Evolutionary conservation across 331 rosid genomes (phyloP).

Genomic region (Malus hybrid): DNA sequence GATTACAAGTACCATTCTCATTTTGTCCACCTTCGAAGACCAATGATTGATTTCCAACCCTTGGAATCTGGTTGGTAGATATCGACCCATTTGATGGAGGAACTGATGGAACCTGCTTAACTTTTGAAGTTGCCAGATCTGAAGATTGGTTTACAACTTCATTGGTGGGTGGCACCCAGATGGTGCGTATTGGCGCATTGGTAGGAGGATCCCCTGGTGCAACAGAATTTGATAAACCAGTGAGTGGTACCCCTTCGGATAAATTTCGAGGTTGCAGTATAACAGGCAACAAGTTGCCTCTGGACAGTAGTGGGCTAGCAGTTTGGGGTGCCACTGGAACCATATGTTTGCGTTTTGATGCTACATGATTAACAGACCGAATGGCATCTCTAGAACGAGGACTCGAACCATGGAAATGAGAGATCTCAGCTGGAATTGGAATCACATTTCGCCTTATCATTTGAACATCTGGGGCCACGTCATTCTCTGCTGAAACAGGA

Average conservation of each 20-base stretch:
- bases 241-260: conserved; percentile 9
- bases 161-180: conserved; percentile 1
- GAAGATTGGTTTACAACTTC: conserved; percentile 15
- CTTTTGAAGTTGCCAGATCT: conserved; percentile 15
- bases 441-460: conserved; percentile 64
- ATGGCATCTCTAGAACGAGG: conserved; percentile 34
- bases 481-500: conserved; percentile 71
- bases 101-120: conserved; percentile 16
- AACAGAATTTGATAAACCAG: conserved; percentile 17
- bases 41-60: conserved; percentile 10
- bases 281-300: conserved; percentile 51
- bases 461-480: conserved; percentile 75
- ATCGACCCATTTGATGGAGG: conserved; percentile 16
- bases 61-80: conserved; percentile 12
- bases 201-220: not conserved
- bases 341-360: conserved; percentile 23
- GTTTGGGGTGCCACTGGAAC: conserved; percentile 28
- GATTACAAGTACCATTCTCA: conserved; percentile 7
- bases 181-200: not conserved
- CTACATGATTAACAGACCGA: not conserved
- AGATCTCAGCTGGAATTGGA: conserved; percentile 38
- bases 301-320: conserved; percentile 26
- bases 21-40: conserved; percentile 8
- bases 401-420: conserved; percentile 27
- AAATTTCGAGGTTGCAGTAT: conserved; percentile 36